A percentile compares a stretch with the other conserved stretches of the same genome.
These are phyloP conservation scores for Zygnema circumcarinatum DNA, from an alignment of 139 green algal species.

Conservation along the genomic window DNA sequence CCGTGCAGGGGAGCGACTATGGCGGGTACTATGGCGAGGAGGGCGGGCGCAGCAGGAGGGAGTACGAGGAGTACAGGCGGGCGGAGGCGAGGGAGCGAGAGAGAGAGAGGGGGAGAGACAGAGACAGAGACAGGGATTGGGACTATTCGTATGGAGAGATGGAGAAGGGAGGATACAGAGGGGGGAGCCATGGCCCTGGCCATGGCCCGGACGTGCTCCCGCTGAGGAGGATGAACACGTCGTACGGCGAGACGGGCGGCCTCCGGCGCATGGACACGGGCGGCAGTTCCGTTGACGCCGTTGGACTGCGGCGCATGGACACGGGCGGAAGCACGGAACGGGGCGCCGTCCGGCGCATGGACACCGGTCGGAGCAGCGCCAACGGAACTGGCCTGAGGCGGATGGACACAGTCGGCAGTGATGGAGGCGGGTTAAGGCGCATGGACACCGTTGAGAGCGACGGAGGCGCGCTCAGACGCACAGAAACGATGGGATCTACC, in stretches of 20 bases:
- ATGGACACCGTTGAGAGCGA: neutral
- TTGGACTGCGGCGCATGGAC: neutral
- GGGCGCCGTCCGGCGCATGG: neutral
- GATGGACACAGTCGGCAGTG: neutral
- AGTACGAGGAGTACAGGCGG: neutral
- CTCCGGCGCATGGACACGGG: neutral
- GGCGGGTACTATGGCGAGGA: neutral
- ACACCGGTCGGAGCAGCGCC: neutral
- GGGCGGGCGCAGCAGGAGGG: neutral
- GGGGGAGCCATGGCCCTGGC: neutral
- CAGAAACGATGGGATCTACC: no score
- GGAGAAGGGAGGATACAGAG: neutral
- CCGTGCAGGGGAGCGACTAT: neutral
- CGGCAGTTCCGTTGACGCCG: neutral
- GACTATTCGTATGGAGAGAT: neutral
- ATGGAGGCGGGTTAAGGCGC: neutral
- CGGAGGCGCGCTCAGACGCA: neutral
- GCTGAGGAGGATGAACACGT: neutral
- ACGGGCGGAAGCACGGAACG: neutral
- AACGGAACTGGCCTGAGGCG: neutral
- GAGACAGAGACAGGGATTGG: neutral
- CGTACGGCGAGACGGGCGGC: neutral
- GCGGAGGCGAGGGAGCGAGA: neutral
- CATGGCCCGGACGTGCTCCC: neutral
- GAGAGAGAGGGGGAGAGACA: neutral